Percentiles rank a stretch among this genome's conserved stretches.
Conservation (phyloP, 305 asterid genomes). For the Salvia sclarea region DNA sequence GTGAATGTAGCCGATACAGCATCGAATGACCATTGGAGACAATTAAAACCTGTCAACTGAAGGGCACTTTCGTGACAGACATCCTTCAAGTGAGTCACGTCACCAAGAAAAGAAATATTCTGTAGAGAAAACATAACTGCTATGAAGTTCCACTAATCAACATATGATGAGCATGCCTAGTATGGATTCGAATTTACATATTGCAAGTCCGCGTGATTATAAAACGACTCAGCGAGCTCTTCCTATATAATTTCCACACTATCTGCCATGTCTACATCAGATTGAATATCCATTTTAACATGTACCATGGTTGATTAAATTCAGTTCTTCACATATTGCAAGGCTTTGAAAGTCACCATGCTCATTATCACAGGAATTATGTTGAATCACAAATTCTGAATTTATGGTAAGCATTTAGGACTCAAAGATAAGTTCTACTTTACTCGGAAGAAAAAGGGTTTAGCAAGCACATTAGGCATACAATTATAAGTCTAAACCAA, state of each 20-base stretch:
- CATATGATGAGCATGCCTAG: constrained; percentile 19
- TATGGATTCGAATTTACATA: constrained; percentile 16
- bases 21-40: constrained; percentile 52
- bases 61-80: constrained; percentile 50
- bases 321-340: constrained; percentile 13
- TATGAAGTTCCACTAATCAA: constrained; percentile 30
- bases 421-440: not conserved
- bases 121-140: constrained; percentile 38
- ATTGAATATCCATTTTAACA: constrained; percentile 4
- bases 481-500: not conserved
- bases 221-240: not conserved
- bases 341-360: not conserved
- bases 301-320: not conserved
- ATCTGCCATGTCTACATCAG: constrained; percentile 15
- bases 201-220: not conserved
- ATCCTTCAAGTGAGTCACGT: constrained; percentile 50
- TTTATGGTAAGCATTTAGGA: not conserved
- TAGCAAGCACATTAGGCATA: not conserved
- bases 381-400: not conserved
- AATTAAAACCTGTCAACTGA: constrained; percentile 46
- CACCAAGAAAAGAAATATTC: constrained; percentile 51
- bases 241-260: not conserved
- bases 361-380: not conserved
- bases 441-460: not conserved
- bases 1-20: constrained; percentile 46